These are phyloP conservation scores for Colletotrichum sp. DNA, from an alignment of 2,329 filamentous ascomycete genomes.

Conservation along the genomic window DNA sequence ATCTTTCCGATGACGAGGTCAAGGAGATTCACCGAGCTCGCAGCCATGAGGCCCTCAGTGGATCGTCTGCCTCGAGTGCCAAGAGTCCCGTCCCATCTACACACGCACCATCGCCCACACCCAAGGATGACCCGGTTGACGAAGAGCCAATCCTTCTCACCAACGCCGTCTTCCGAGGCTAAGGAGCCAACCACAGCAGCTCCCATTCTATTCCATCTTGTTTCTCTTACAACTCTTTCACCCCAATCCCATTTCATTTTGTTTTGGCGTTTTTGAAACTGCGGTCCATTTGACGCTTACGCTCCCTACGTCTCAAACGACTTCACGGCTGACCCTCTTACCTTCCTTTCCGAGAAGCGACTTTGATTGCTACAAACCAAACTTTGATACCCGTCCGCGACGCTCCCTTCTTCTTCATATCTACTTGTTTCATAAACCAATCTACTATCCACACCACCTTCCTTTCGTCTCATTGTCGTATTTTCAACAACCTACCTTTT, in stretches of 20 bases:
- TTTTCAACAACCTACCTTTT: not conserved
- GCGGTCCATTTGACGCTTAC: conserved; percentile 3
- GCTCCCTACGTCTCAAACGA: conserved; percentile 19
- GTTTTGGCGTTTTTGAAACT: conserved; percentile 7
- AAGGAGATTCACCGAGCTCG: conserved; percentile 51
- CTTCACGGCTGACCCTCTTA: conserved; percentile 18
- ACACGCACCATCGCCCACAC: conserved; percentile 25
- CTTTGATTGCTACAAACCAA: not conserved
- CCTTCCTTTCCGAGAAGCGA: conserved; percentile 16
- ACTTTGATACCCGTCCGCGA: conserved; percentile 21
- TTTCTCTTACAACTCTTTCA: not conserved
- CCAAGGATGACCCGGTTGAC: conserved; percentile 13
- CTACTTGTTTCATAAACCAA: not conserved
- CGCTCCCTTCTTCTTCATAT: conserved; percentile 6
- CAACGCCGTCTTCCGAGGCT: conserved; percentile 24
- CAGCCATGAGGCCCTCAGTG: conserved; percentile 57
- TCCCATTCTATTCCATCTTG: not conserved
- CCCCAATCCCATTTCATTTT: not conserved
- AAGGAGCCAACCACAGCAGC: not conserved
- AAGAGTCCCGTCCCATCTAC: conserved; percentile 33
- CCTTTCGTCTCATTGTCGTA: conserved; percentile 2
- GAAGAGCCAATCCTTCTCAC: conserved; percentile 22
- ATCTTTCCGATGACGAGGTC: conserved; percentile 38
- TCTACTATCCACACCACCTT: not conserved
- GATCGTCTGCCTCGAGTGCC: conserved; percentile 29